Evolutionary conservation across 169 alveolate genomes (phyloP).

Genomic region (Amoebophrya sp.): DNA sequence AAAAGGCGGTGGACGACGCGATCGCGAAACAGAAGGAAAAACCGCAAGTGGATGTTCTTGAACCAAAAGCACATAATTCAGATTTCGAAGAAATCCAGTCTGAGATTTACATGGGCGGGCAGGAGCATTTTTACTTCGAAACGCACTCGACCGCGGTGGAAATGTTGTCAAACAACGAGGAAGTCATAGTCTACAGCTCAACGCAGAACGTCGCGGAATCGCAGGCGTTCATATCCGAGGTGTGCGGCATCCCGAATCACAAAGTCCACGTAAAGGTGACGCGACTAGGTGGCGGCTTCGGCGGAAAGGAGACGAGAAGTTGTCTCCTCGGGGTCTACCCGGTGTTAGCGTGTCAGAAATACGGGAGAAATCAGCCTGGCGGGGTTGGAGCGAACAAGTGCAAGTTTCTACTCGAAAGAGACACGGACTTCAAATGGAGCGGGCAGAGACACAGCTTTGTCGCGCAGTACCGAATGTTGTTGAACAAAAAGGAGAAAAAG

Average conservation of each 20-base stretch:
- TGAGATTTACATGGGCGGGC: slow-evolving; percentile 16
- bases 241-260: slow-evolving; percentile 9
- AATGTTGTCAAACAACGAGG: slow-evolving; percentile 14
- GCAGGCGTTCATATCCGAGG: slow-evolving; percentile 23
- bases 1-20: too few species aligned
- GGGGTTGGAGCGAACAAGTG: not conserved
- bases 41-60: too few species aligned
- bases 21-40: too few species aligned
- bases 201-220: slow-evolving; percentile 25
- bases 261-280: not conserved
- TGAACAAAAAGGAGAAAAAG: too few species aligned
- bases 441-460: slow-evolving; percentile 21
- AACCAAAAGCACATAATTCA: too few species aligned
- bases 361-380: not conserved
- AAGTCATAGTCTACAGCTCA: not conserved
- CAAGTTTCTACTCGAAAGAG: not conserved
- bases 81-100: too few species aligned
- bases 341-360: slow-evolving; percentile 1
- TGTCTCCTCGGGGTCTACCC: slow-evolving; percentile 14
- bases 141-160: slow-evolving; percentile 3
- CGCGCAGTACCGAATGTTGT: not conserved
- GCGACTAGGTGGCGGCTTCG: slow-evolving; percentile 25
- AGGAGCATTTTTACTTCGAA: slow-evolving; percentile 28
- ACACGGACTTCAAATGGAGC: not conserved
- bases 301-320: slow-evolving; percentile 26